A percentile compares a stretch with the other conserved stretches of the same genome.
These are phyloP conservation scores for Wallacemonas sp. DNA, from an alignment of 208 protist species.

Conservation along the genomic window DNA sequence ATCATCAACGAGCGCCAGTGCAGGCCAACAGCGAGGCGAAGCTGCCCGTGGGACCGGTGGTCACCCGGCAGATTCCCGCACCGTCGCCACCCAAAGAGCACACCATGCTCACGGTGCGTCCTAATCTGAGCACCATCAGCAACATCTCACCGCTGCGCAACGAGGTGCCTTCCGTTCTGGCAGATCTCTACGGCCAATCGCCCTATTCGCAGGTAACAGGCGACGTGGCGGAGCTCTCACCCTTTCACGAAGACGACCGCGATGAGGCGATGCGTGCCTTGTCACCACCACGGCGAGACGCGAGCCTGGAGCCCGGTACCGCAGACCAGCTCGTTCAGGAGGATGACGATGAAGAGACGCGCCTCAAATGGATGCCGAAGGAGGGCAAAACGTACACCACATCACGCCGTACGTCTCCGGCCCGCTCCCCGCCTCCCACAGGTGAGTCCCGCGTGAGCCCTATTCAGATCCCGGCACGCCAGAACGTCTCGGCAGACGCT, in stretches of 20 bases:
- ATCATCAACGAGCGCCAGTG: no score
- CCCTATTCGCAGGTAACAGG: background rate
- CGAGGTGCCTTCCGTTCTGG: constrained; percentile 34
- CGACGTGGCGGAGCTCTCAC: background rate
- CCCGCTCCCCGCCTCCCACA: background rate
- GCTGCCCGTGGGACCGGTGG: no score
- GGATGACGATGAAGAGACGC: background rate
- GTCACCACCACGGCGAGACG: no score
- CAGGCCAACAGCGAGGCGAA: no score
- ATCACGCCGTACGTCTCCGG: background rate
- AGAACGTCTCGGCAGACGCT: no score
- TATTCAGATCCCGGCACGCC: no score
- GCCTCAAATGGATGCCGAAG: constrained; percentile 1
- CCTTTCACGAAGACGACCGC: constrained; percentile 12
- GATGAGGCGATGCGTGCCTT: background rate
- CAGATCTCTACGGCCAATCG: constrained; percentile 28
- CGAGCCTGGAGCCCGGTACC: no score
- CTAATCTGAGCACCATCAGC: constrained; percentile 50
- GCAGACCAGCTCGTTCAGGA: no score
- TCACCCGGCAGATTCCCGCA: background rate
- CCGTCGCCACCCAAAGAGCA: background rate
- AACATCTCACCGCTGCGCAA: constrained; percentile 32
- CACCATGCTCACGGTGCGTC: constrained; percentile 11
- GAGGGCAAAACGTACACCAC: background rate
- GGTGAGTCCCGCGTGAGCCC: no score